These are phyloP conservation scores for Xylariaceae sp. DNA, from an alignment of 2,329 filamentous ascomycete species.

Conservation along the genomic window DNA sequence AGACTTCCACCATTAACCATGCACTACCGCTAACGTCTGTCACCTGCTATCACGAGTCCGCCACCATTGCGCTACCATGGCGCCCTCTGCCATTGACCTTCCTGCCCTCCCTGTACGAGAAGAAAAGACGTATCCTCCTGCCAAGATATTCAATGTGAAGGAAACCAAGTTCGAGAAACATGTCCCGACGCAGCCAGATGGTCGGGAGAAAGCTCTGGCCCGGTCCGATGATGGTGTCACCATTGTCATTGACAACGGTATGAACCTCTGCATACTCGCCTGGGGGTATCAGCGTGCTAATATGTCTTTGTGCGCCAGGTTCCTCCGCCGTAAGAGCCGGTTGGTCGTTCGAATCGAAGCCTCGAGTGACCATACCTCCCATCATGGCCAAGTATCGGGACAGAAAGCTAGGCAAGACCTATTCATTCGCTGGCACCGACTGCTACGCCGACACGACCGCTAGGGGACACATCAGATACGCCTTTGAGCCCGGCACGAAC, in stretches of 20 bases:
- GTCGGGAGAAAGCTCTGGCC: slow-evolving; percentile 69
- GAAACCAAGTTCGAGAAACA: slow-evolving; percentile 64
- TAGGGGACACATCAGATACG: slow-evolving; percentile 83
- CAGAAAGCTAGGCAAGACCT: slow-evolving; percentile 87
- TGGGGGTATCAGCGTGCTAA: slow-evolving; percentile 13
- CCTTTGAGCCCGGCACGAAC: slow-evolving; percentile 88
- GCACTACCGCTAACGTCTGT: slow-evolving; percentile 16
- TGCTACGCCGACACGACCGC: slow-evolving; percentile 95
- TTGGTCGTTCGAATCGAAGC: slow-evolving; percentile 90
- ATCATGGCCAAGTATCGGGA: slow-evolving; percentile 96
- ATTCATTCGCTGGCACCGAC: slow-evolving; percentile 89
- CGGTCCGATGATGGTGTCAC: slow-evolving; percentile 62
- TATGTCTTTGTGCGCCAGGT: slow-evolving; percentile 53
- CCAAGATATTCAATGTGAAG: slow-evolving; percentile 62
- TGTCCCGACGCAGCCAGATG: slow-evolving; percentile 61
- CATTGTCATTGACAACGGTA: slow-evolving; percentile 98
- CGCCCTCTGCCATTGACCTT: slow-evolving; percentile 56
- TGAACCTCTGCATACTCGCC: slow-evolving; percentile 17
- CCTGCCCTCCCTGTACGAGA: slow-evolving; percentile 45
- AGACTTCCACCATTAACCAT: slow-evolving; percentile 15
- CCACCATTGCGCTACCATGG: slow-evolving; percentile 44
- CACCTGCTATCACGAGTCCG: slow-evolving; percentile 14
- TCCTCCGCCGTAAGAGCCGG: slow-evolving; percentile 88
- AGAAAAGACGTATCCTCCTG: slow-evolving; percentile 53
- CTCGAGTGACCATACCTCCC: slow-evolving; percentile 79